Base-by-base conservation (phyloP, 805 yeast genomes). In the Metschnikowia lunata region DNA sequence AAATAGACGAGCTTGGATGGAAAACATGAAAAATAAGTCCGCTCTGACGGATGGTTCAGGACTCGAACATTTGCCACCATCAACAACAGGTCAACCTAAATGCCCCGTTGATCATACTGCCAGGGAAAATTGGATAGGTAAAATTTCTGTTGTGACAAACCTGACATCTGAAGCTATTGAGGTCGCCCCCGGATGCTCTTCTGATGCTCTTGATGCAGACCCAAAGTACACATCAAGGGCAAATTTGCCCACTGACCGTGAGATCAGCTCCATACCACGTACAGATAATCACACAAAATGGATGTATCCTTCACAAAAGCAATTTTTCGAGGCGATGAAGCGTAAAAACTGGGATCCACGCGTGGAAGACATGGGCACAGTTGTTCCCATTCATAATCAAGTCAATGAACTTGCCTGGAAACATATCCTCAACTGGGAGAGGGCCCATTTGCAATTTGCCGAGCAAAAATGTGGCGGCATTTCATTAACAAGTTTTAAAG, bases 291-390 rank as follows among this genome's bases (percentile, higher is more conserved):
- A 72, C 12, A 55, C 74, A 0, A 85, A 90, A 66, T 91, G 99
- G 99, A 75, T 91, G 1, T 91, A 91, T 60, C 99, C 99, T 8
- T 87, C 96, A 4, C 95, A 91, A 61, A 86, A 87, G 61, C 97
- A 91, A 70, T 91, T 91, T 60, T 91, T 72, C 62, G 93, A 88
- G 46, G 97, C 97, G 8, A 93, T 91, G 98, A 72, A 79, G 54
- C 78, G 98, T 39, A 91, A 91, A 59, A 78, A 87, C 45, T 88
- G 96, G 89, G 75, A 82, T 41, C 97, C 98, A 1, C 69, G 79
- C 9, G 85, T 85, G 0, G 62, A 67, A 7, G 97, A 90, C 59
- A 91, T 91, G 99, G 71, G 79, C 50, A 79, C 91, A 1, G 88
- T 91, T 13, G 96, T 91, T 4, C 98, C 98, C 0, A 84, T 91